Base-by-base conservation (phyloP, 192 early-diverging fungal species). In the Coemansia sp. region DNA sequence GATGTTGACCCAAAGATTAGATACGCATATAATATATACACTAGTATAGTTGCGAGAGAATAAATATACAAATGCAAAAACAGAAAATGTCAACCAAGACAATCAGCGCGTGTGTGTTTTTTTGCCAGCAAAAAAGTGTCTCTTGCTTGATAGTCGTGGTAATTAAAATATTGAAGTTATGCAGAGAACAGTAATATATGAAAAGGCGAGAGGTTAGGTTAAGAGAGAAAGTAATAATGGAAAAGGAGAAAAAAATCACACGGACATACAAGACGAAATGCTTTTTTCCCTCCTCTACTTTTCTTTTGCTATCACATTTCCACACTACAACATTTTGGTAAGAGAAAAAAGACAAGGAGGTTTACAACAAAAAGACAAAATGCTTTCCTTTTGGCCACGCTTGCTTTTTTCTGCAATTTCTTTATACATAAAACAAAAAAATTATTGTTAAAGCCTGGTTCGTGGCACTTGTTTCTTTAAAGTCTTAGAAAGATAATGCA, bases 1-100 rank as follows among this genome's bases (percentile, higher is more conserved):
- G 32, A 32, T 32, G 32, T 32, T 32, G 32, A 32, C 3, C 32
- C 32, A 26, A 2, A 54, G 12, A 15, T 54, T 54, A 26, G 21
- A 54, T 26, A 54, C 18, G 32, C 51, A 54, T 54, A 54, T 54
- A 32, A 10, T 45, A 45, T 45, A 45, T 54, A 54, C 51, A 26
- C 51, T 54, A 16, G 18, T 54, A 26, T 54, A 0, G 22, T 54
- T 26, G 9, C 26, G 5, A 8, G 4, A 12, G 51, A 54, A 54
- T 54, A 32, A 54, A 54, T 54, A 22, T 54, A 54, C 51, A 54
- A 22, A 54, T 7, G 26, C 5, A 9, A 22, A 54, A 54, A 54
- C 21, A 54, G 19, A 54, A 54, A 54, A 9, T 21, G 3, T 10
- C 51, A 32, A 2, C 32, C 32, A 32, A 32, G 32, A 4, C 32